These are phyloP conservation scores for Scutellaria baicalensis DNA, from an alignment of 257 asterid genomes.

Conservation along the genomic window DNA sequence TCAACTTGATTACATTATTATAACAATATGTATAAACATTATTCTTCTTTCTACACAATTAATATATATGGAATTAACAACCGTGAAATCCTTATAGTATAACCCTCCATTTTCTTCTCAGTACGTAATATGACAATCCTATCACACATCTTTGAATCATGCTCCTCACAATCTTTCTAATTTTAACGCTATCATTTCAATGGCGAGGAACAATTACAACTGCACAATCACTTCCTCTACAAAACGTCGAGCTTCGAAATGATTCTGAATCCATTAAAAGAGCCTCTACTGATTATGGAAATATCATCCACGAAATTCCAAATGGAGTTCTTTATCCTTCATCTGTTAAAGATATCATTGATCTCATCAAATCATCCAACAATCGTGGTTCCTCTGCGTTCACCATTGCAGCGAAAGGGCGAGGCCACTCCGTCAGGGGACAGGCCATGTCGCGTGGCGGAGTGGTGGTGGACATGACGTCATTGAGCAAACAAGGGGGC, in stretches of 20 bases:
- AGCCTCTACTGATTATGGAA: constrained; percentile 61
- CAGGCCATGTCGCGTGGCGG: constrained; percentile 68
- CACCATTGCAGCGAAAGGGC: constrained; percentile 49
- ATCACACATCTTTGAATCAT: too few species aligned
- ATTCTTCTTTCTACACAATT: too few species aligned
- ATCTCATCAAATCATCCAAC: constrained; percentile 32
- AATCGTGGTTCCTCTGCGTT: constrained; percentile 6
- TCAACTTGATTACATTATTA: too few species aligned
- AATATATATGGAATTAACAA: too few species aligned
- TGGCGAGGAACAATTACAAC: neutral
- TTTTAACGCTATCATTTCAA: too few species aligned
- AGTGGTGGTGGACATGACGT: constrained; percentile 52
- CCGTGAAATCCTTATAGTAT: too few species aligned
- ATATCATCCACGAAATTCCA: constrained; percentile 36
- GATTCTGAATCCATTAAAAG: constrained; percentile 22
- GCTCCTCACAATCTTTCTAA: too few species aligned
- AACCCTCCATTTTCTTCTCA: too few species aligned
- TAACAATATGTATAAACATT: too few species aligned
- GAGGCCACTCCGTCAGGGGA: constrained; percentile 62
- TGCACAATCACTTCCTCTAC: constrained; percentile 7
- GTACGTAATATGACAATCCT: too few species aligned
- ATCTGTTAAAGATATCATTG: constrained; percentile 28
- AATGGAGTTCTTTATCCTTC: constrained; percentile 48
- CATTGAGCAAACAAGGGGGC: constrained; percentile 5
- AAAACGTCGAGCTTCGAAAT: neutral